These are phyloP conservation scores for Quercus robur DNA, from an alignment of 306 rosid species.

Conservation along the genomic window DNA sequence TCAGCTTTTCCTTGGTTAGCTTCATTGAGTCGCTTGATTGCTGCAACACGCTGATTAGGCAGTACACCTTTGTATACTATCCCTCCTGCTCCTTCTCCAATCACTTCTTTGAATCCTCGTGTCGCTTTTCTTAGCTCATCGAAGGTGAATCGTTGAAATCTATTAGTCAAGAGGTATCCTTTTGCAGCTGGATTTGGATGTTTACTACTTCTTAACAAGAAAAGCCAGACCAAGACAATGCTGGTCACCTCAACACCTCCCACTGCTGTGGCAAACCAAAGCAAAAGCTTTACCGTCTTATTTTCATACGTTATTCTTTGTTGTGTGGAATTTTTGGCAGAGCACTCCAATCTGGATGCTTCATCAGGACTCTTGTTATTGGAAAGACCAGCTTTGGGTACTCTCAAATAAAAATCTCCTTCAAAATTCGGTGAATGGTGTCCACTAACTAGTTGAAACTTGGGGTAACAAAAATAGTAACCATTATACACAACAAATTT, in stretches of 20 bases:
- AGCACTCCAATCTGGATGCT: slow-evolving; percentile 3
- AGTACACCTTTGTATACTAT: slow-evolving; percentile 27
- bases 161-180: slow-evolving; percentile 16
- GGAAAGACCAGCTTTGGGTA: slow-evolving; percentile 4
- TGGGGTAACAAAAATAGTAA: slow-evolving; percentile 21
- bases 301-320: slow-evolving; percentile 8
- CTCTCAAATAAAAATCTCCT: slow-evolving; percentile 23
- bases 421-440: slow-evolving; percentile 7
- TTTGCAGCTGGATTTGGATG: background rate
- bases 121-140: slow-evolving; percentile 29
- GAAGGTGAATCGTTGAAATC: slow-evolving; percentile 28
- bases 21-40: slow-evolving; percentile 23
- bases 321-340: background rate
- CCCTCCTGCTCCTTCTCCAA: slow-evolving; percentile 36
- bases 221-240: slow-evolving; percentile 3
- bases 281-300: slow-evolving; percentile 4
- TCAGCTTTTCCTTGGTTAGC: slow-evolving; percentile 32
- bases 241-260: slow-evolving; percentile 29
- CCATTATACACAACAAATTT: background rate
- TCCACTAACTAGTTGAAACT: slow-evolving; percentile 26
- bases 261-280: slow-evolving; percentile 21
- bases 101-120: slow-evolving; percentile 21
- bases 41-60: slow-evolving; percentile 19
- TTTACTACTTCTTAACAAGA: background rate
- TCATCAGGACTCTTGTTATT: background rate